These are phyloP conservation scores for Lipomyces lipofer DNA, from an alignment of 805 yeast species.

Conservation along the genomic window DNA sequence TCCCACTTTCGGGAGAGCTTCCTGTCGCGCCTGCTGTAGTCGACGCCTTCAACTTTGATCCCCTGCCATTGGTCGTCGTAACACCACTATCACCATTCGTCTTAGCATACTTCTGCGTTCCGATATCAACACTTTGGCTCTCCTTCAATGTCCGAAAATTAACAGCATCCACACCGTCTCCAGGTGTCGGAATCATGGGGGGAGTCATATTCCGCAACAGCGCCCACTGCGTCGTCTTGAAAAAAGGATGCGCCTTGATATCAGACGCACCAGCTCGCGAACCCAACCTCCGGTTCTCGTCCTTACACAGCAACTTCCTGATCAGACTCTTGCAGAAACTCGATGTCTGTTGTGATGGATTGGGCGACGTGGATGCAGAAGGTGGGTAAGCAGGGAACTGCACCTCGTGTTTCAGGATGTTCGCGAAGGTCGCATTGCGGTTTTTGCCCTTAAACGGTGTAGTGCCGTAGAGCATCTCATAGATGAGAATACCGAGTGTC, in stretches of 20 bases:
- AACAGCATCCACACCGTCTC: slow-evolving; percentile 53
- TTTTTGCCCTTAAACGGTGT: slow-evolving; percentile 95
- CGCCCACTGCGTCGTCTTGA: slow-evolving; percentile 95
- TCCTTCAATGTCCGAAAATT: slow-evolving; percentile 36
- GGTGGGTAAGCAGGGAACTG: slow-evolving; percentile 51
- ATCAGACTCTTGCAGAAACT: slow-evolving; percentile 77
- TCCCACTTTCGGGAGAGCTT: background rate
- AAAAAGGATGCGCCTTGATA: slow-evolving; percentile 85
- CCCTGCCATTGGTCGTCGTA: background rate
- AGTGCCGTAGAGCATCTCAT: slow-evolving; percentile 92
- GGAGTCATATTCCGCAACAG: slow-evolving; percentile 87
- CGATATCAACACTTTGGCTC: slow-evolving; percentile 40
- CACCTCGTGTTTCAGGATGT: slow-evolving; percentile 81
- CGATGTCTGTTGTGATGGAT: slow-evolving; percentile 52
- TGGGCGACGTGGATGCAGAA: slow-evolving; percentile 21
- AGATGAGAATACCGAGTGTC: slow-evolving; percentile 92
- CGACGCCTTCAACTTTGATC: background rate
- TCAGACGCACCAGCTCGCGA: slow-evolving; percentile 95
- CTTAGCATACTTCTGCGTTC: slow-evolving; percentile 8
- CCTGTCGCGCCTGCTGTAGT: background rate
- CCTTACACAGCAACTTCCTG: slow-evolving; percentile 79
- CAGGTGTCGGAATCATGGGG: slow-evolving; percentile 87
- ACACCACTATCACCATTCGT: slow-evolving; percentile 13
- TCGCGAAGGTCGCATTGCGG: slow-evolving; percentile 85
- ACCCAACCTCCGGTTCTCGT: slow-evolving; percentile 85